These are phyloP conservation scores for Salix dunnii DNA, from an alignment of 345 rosid genomes.

Conservation along the genomic window DNA sequence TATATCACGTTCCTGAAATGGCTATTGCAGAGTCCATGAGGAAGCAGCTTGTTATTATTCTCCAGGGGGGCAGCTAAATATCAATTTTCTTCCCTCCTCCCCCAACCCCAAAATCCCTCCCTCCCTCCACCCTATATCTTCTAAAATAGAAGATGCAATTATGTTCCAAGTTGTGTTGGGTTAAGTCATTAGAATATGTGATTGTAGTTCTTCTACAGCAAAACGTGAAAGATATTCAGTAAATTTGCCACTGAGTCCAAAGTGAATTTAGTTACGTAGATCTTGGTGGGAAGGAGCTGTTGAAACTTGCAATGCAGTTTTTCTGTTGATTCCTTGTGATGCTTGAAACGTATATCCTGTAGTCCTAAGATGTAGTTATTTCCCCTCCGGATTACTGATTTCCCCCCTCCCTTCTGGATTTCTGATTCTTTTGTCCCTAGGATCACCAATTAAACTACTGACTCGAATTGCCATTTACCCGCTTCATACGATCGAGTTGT, in stretches of 20 bases:
- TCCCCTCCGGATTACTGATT: conserved; percentile 9
- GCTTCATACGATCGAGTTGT: neutral
- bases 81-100: conserved; percentile 14
- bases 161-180: conserved; percentile 46
- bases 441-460: conserved; percentile 14
- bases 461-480: conserved; percentile 7
- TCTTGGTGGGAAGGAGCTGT: conserved; percentile 53
- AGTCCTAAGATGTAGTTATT: conserved; percentile 21
- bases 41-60: conserved; percentile 39
- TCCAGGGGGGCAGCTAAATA: conserved; percentile 41
- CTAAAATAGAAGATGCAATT: conserved; percentile 45
- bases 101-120: conserved; percentile 21
- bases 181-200: conserved; percentile 49
- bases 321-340: conserved; percentile 46
- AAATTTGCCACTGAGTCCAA: conserved; percentile 46
- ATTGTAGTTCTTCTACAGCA: conserved; percentile 58
- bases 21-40: conserved; percentile 39
- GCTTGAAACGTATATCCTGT: conserved; percentile 28
- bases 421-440: conserved; percentile 13
- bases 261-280: conserved; percentile 34
- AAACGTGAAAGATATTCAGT: conserved; percentile 44
- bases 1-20: conserved; percentile 19
- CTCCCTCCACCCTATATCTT: conserved; percentile 20
- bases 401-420: neutral
- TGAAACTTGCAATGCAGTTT: conserved; percentile 45